phyloP scores from a whole-genome alignment of 2,329 filamentous ascomycete genomes.

The Fusarium nelsonii region DNA sequence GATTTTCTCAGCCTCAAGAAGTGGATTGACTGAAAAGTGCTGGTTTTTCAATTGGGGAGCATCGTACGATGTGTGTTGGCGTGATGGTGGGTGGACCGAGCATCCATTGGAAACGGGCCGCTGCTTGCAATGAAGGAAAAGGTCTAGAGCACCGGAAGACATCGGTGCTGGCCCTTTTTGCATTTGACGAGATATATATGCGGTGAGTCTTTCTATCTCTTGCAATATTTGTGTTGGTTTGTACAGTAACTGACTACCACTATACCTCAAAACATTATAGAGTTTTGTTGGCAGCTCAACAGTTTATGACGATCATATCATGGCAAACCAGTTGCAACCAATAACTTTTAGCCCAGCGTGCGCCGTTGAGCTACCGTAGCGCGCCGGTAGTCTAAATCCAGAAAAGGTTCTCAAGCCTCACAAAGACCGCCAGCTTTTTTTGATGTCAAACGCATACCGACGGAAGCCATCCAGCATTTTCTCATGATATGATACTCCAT shows the following conservation, averaged over 20 bases:
- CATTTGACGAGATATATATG: neutral
- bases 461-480: neutral
- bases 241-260: neutral
- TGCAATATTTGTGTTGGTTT: neutral
- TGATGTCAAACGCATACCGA: neutral
- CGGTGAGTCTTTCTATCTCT: neutral
- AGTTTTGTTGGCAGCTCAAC: neutral
- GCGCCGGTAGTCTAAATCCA: neutral
- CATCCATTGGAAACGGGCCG: slow-evolving; percentile 47
- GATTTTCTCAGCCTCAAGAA: slow-evolving; percentile 1
- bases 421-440: neutral
- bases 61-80: slow-evolving; percentile 48
- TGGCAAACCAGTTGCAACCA: neutral
- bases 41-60: slow-evolving; percentile 6
- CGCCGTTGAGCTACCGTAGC: neutral
- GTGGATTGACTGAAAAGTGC: neutral
- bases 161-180: slow-evolving; percentile 6
- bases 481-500: slow-evolving; percentile 20
- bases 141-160: slow-evolving; percentile 18
- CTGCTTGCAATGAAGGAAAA: slow-evolving; percentile 25
- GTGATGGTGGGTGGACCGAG: slow-evolving; percentile 41
- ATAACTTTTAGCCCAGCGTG: slow-evolving; percentile 1
- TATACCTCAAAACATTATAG: neutral
- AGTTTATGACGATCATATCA: slow-evolving; percentile 14
- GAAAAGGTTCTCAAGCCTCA: neutral